Base-by-base conservation (phyloP, 169 alveolate genomes). In the Plasmodium gonderi region DNA sequence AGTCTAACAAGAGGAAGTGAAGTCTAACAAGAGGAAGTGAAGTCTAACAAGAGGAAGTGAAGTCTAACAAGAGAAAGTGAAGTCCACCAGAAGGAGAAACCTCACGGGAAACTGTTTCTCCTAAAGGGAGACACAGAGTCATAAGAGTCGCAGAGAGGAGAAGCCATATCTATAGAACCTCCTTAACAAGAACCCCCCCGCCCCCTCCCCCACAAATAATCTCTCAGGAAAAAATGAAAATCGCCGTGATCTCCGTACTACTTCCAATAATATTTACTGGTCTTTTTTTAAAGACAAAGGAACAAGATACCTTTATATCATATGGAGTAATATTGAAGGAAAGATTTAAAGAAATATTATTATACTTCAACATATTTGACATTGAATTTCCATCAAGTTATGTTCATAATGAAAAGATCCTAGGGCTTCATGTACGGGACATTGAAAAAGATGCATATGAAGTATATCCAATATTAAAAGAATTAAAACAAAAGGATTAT, bases 401-500 rank as follows among this genome's bases (percentile, higher is more conserved):
- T 68, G 60, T 26, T 3, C 47, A 44, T 12, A 82, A 82, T 47
- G 65, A 82, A 29, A 68, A 82, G 6, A 17, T 82, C 0, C 26
- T 82, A 29, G 91, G 91, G 0, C 60, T 82, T 38, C 80, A 68
- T 74, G 75, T 82, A 1, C 20, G 23, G 26, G 91, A 82, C n/a
- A 82, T 82, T 40, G 91, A 82, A 69, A 72, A 82, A 29, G 91
- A 82, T 51, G 80, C 91, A 4, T 72, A 72, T 36, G 26, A 23
- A 68, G 82, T 36, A 0, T 82, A 47, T 38, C 77, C 80, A 7
- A 82, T 82, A 26, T 47, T 82, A 26, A 82, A 69, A 20, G 91
- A 82, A 47, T 54, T 82, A 47, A 82, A 44, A 31, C 91, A 82
- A 29, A 82, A 82, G 49, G 81, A 82, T 82, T 82, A 82, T 69